A percentile compares a stretch with the other conserved stretches of the same genome.
phyloP scores from a whole-genome alignment of 1,284 basidiomycete genomes.

The Austropuccinia psidii region DNA sequence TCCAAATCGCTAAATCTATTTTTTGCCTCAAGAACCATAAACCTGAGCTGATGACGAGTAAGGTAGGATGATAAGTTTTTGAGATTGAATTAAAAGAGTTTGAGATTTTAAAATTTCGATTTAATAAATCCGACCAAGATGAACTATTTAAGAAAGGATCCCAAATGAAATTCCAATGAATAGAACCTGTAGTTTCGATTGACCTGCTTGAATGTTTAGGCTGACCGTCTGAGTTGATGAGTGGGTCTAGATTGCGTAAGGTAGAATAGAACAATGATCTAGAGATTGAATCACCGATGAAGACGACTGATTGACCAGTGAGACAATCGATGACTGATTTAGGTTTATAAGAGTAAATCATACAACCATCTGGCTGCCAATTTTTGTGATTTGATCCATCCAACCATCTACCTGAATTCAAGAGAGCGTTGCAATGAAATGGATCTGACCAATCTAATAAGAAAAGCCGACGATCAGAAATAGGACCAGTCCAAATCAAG shows the following conservation, averaged over 20 bases:
- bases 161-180: slow-evolving; percentile 47
- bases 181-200: slow-evolving; percentile 54
- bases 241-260: slow-evolving; percentile 44
- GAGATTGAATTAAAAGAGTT: too few relatives aligned
- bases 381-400: slow-evolving; percentile 9
- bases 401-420: slow-evolving; percentile 32
- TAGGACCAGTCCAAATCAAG: too few relatives aligned
- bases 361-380: slow-evolving; percentile 36
- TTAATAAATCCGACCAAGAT: slow-evolving; percentile 50
- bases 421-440: slow-evolving; percentile 34
- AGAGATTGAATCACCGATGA: slow-evolving; percentile 77
- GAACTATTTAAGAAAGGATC: slow-evolving; percentile 62
- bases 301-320: slow-evolving; percentile 53
- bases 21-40: slow-evolving; percentile 67
- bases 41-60: slow-evolving; percentile 73
- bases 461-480: too few relatives aligned
- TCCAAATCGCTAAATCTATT: slow-evolving; percentile 11
- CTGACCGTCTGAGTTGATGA: slow-evolving; percentile 47
- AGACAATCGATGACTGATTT: slow-evolving; percentile 39
- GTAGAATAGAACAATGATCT: slow-evolving; percentile 69
- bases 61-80: slow-evolving; percentile 50
- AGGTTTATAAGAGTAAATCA: slow-evolving; percentile 33
- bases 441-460: slow-evolving; percentile 35
- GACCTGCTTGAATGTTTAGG: slow-evolving; percentile 46
- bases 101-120: slow-evolving; percentile 39